Base-by-base conservation (phyloP, 208 protist species). In the Crithidia bombi region DNA sequence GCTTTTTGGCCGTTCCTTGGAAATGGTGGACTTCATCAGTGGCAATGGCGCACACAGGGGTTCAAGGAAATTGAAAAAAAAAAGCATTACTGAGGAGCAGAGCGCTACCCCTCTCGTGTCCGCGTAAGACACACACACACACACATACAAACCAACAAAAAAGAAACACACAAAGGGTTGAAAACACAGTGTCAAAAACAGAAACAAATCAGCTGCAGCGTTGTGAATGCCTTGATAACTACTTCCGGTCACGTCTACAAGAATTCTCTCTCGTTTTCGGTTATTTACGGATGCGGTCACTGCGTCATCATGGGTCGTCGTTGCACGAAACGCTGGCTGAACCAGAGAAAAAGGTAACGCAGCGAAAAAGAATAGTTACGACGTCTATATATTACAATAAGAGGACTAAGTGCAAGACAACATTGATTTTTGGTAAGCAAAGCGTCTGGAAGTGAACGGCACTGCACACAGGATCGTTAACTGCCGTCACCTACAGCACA, bases 361-460 rank as follows among this genome's bases (percentile, higher is more conserved):
- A 41, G 51, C 38, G 5, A 36, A 30, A 49, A 49, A 54, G 21
- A 43, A 49, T 15, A 63, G 32, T 49, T 49, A 14, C 38, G 10
- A 14, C 14, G 14, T 14, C 38, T 41, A 15, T 41, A 41, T 41
- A 14, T 41, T 33, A 32, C 11, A 54, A 17, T 9, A 26, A 64
- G 51, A 64, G 57, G 35, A 64, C 9, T 51, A 51, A 64, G 41
- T 64, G 41, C 23, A 33, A 49, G 49, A 38, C n/a, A 62, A 57
- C 19, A 49, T 41, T 41, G 38, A 14, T 41, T 41, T 41, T 41
- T 41, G n/a, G n/a, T n/a, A n/a, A n/a, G n/a, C n/a, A n/a, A n/a
- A n/a, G n/a, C n/a, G n/a, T n/a, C n/a, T n/a, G n/a, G n/a, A n/a
- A n/a, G n/a, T n/a, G n/a, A n/a, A n/a, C n/a, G n/a, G n/a, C n/a